Evolutionary conservation across 352 stramenopile genomes (phyloP), one percentile per base, ranked within the genome.

Genomic region (Pythium graminicola): DNA sequence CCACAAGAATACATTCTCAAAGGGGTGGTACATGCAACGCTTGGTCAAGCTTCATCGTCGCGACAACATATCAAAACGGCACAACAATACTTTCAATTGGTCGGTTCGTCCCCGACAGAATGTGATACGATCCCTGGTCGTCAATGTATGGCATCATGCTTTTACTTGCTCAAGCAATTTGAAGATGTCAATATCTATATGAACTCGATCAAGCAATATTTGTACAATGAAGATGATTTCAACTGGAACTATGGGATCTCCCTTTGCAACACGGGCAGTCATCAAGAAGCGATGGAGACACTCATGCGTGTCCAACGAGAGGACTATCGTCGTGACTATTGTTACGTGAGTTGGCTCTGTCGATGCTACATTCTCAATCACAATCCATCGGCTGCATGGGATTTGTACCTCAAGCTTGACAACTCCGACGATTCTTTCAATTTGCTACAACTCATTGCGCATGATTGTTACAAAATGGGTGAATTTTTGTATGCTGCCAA

Each of bases 181-280:
- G 92, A 98, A 48, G 92, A 98, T 57, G 93, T 97, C 62, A 98
- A 98, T 69, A 97, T 98, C 43, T 98, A 98, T 70, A 76, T 98
- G 38, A 97, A 97, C 64, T 96, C 82, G 28, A 94, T 98, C 72
- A 98, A 98, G 70, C 79, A 94, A 49, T 93, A 94, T 69, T 77
- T 97, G 49, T 97, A 97, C 83, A 97, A 97, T 61, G 92, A 98
- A 70, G 93, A 98, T 71, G 87, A 96, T 48, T 98, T 99, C 73
- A 98, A 98, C 68, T 99, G 92, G 90, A 99, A 99, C 73, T 96
- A 97, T 64, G 95, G 93, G 16, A 73, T 98, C 45, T 72, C 89
- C 20, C 75, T 98, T 1, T 96, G 92, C 44, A 89, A 95, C 52
- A 96, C 74, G 14, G 89, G 90, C 4, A 83, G 94, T 45, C 97